Conservation (phyloP, 2,329 filamentous ascomycete species). For the Aspergillus glaucus region DNA sequence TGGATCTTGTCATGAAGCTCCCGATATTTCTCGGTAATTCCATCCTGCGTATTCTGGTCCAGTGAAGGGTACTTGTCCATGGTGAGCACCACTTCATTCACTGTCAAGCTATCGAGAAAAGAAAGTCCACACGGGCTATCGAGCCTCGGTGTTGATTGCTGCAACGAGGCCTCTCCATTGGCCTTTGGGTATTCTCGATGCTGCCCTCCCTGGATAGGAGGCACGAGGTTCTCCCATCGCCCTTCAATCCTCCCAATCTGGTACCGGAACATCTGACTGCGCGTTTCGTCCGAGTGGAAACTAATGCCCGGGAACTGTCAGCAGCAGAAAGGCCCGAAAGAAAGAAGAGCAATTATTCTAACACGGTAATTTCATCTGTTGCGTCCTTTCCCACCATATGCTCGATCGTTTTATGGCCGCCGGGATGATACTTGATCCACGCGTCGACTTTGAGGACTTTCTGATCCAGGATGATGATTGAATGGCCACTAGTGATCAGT, state of each 20-base stretch:
- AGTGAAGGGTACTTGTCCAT: background rate
- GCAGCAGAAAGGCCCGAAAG: no score
- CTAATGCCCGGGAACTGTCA: background rate
- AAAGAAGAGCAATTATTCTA: no score
- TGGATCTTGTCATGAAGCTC: conserved; percentile 27
- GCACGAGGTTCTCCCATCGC: background rate
- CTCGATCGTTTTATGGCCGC: no score
- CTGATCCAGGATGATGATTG: no score
- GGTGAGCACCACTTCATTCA: conserved; percentile 8
- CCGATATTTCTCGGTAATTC: conserved; percentile 58
- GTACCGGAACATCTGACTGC: background rate
- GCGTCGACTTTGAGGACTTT: no score
- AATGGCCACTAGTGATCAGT: no score
- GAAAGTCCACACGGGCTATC: conserved; percentile 9
- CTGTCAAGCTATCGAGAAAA: conserved; percentile 6
- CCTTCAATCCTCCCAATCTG: background rate
- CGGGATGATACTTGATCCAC: no score
- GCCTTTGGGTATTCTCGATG: background rate
- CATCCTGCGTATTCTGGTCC: conserved; percentile 55
- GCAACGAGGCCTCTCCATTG: background rate
- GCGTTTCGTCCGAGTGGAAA: background rate
- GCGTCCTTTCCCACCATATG: no score
- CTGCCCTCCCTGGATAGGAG: background rate
- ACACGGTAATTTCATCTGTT: no score
- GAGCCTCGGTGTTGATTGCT: no score